These are phyloP conservation scores for Penicillium sp. DNA, from an alignment of 2,329 filamentous ascomycete genomes.

Conservation along the genomic window DNA sequence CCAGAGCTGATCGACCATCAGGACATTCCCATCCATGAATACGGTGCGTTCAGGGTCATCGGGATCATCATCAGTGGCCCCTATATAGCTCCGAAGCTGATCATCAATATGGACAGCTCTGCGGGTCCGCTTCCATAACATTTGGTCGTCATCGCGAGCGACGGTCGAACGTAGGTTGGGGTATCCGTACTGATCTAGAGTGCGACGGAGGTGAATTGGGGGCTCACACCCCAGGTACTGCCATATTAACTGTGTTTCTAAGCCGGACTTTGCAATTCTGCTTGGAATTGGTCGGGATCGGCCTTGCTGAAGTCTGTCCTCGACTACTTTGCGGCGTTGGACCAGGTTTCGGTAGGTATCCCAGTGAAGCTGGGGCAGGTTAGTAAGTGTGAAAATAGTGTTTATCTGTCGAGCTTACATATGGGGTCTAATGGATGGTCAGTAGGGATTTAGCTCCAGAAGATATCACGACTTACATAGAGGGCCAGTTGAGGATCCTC, in stretches of 20 bases:
- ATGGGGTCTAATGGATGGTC: constrained; percentile 21
- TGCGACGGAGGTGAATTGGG: constrained; percentile 57
- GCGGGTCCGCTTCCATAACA: constrained; percentile 60
- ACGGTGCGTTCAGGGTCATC: constrained; percentile 10
- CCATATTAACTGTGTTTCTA: constrained; percentile 59
- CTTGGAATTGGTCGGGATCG: constrained; percentile 53
- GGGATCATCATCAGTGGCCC: constrained; percentile 12
- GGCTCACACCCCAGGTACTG: constrained; percentile 58
- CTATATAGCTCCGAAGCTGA: constrained; percentile 44
- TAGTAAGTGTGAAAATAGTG: background rate
- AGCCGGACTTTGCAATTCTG: constrained; percentile 49
- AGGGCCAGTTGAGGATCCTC: constrained; percentile 27
- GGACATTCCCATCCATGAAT: constrained; percentile 43
- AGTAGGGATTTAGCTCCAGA: background rate
- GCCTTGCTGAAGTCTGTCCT: constrained; percentile 50
- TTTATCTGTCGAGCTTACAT: constrained; percentile 18
- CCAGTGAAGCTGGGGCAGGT: constrained; percentile 51
- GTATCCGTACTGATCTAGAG: constrained; percentile 60
- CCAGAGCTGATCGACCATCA: constrained; percentile 67
- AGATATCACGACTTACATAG: constrained; percentile 23
- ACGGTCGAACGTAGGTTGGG: constrained; percentile 57
- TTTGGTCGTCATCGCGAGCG: constrained; percentile 60
- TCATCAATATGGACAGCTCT: constrained; percentile 43
- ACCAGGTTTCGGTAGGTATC: constrained; percentile 58
- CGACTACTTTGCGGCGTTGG: constrained; percentile 52